These are phyloP conservation scores for Yarrowia yakushimensis DNA, from an alignment of 805 yeast genomes.

Conservation along the genomic window DNA sequence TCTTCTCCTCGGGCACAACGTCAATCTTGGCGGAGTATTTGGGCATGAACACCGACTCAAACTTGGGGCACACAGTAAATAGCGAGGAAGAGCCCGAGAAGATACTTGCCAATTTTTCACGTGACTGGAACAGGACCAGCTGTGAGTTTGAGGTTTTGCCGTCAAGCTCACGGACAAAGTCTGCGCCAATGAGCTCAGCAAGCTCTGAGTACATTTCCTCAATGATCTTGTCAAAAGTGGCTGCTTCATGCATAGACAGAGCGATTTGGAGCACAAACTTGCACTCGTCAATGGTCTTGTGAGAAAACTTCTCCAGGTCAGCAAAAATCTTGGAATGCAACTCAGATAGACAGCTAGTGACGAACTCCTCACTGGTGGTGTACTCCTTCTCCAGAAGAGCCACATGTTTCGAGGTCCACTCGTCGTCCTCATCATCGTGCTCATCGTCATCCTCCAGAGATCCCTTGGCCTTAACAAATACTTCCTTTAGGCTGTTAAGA, in stretches of 20 bases:
- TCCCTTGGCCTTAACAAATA: background rate
- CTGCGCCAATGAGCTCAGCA: background rate
- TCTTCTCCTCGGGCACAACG: background rate
- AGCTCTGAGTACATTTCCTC: background rate
- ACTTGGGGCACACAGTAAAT: background rate
- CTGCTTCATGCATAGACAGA: background rate
- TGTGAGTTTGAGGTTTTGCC: background rate
- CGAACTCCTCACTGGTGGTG: background rate
- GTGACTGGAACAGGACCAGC: constrained; percentile 2
- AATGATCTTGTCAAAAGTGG: background rate
- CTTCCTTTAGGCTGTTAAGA: background rate
- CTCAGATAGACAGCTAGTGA: background rate
- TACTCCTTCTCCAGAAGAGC: constrained; percentile 8
- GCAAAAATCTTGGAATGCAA: background rate
- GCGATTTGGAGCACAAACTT: constrained; percentile 16
- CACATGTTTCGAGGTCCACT: constrained; percentile 2
- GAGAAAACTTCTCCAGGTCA: background rate
- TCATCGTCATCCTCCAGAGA: constrained; percentile 1
- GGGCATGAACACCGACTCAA: constrained; percentile 2
- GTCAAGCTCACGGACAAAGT: background rate
- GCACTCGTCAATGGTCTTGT: background rate
- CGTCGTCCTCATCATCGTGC: constrained; percentile 1
- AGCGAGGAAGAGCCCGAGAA: constrained; percentile 4
- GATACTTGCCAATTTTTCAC: background rate
- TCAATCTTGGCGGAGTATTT: background rate